Base-by-base conservation (phyloP, 2,329 filamentous ascomycete genomes). In the Fusarium globosum region DNA sequence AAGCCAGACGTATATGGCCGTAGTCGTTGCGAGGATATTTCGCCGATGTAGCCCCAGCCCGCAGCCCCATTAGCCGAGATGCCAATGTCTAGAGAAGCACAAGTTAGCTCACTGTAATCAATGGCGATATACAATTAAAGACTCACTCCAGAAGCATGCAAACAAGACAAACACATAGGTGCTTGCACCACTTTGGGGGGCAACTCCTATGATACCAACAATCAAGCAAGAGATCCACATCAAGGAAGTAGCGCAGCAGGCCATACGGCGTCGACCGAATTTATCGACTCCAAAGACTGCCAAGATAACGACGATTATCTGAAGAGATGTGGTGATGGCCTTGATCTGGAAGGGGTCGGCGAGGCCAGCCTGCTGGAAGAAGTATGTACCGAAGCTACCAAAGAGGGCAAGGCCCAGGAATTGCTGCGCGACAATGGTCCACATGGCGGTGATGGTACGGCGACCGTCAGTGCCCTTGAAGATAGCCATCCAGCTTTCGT, bases 341-440 rank as follows among this genome's bases (percentile, higher is more conserved):
- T 65, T 62, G 26, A 62, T 57, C 15, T 30, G 38, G 48, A 79
- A 78, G 0, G 77, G 75, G 12, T 77, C 71, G 11, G 60, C 42
- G 0, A 79, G 42, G 6, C 81, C 81, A 18, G 80, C 80, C 52
- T 81, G 80, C 52, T 80, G 78, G 45, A 82, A 82, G 53, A 82
- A 82, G 65, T 81, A 82, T 42, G 75, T 91, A 2, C 88, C 90
- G 71, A 91, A 93, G 64, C 88, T 73, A 2, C 41, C 43, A 52
- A 74, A 73, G 4, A 74, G 56, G 1, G 70, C 69, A 8, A 74
- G 61, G 13, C 72, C 72, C 5, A 71, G 43, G 42, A 75, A 74
- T 20, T 74, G 71, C 60, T 79, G 72, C 7, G 72, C 59, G 21
- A 77, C 38, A 38, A 75, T 64, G 2, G 79, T 77, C 78, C 79